Conservation (phyloP, 75 land plant species). For the Sequoia sempervirens region DNA sequence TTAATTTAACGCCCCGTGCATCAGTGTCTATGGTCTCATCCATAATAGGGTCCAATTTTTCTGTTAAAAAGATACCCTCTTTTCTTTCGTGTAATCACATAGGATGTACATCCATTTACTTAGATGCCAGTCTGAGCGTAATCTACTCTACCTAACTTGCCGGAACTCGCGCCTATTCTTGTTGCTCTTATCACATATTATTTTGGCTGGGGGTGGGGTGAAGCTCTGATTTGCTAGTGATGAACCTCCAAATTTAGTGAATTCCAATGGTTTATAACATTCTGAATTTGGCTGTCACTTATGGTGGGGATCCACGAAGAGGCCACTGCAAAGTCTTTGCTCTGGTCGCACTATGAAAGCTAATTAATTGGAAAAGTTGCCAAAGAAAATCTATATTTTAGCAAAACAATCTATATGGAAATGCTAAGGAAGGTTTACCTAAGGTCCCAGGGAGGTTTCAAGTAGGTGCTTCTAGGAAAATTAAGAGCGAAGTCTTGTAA, state of each 20-base stretch:
- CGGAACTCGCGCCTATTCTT: not conserved
- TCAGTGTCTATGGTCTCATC: not conserved
- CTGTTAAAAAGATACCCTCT: not conserved
- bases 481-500: too few species aligned
- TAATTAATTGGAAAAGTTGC: too few species aligned
- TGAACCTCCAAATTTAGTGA: not conserved
- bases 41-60: not conserved
- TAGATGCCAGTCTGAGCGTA: not conserved
- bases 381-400: too few species aligned
- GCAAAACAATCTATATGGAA: too few species aligned
- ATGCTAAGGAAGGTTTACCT: too few species aligned
- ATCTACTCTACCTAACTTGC: not conserved
- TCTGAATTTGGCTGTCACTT: not conserved
- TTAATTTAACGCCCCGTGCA: not conserved
- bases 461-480: too few species aligned
- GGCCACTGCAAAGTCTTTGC: too few species aligned
- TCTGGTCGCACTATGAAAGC: too few species aligned
- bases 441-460: too few species aligned
- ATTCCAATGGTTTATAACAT: not conserved
- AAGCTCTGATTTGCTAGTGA: not conserved
- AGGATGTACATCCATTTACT: not conserved
- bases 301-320: not conserved
- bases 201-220: too few species aligned
- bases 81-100: not conserved
- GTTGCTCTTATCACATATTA: too few species aligned